Evolutionary conservation across 1,284 basidiomycete genomes (phyloP), one percentile per base, ranked within the genome.

Genomic region (Stereum hirsutum): DNA sequence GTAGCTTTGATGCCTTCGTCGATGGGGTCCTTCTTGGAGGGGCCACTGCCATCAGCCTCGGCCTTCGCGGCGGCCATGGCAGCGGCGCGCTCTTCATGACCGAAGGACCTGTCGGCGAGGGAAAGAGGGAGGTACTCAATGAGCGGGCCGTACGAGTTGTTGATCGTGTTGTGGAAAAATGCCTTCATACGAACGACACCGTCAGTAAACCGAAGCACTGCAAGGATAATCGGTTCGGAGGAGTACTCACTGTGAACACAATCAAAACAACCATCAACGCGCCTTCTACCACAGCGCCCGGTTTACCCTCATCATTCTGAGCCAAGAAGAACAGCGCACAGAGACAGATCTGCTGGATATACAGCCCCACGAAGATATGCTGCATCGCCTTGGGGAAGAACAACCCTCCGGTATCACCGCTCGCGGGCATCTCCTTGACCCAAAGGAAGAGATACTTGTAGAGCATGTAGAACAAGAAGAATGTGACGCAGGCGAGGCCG

Each of bases 371-470:
- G 54, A 98, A 97, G 33, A 95, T 60, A 56, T 97, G 94, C 43
- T 86, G 79, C 35, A 99, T 80, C 1, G 96, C 95, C 63, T 86
- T 90, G 36, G 93, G 93, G 72, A 95, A 98, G 73, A 98, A 98
- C 39, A 89, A 63, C 0, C 95, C 95, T 23, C 92, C 94, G 0
- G 95, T 98, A 52, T 99, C 95, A 41, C 65, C 69, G 3, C 74
- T 65, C 0, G 75, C 64, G 12, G 82, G 79, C 57, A 88, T 83
- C 50, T 92, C 85, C 57, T 84, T 78, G 55, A 76, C 72, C 73
- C 81, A 93, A 38, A 87, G 66, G 72, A 89, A 93, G 21, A 89
- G 73, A 57, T 92, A 95, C 65, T 96, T 97, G 73, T 87, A 94
- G 27, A 91, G 65, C 48, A 80, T 65, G 63, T 87, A 96, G 61